Evolutionary conservation across 208 protist species (phyloP).

Genomic region (Trypanosoma congolense): DNA sequence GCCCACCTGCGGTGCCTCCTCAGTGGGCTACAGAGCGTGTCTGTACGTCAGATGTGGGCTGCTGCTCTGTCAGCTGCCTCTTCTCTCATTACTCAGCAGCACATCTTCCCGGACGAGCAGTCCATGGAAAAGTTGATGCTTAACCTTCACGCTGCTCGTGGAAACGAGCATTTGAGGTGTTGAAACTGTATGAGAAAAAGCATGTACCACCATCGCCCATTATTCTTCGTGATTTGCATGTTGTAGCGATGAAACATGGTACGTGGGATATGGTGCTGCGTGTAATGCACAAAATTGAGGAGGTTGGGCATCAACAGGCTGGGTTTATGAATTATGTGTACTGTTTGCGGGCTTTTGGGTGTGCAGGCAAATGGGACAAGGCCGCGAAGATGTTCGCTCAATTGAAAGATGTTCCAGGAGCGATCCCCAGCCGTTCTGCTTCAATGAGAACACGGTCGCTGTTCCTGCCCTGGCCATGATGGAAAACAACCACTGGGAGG

Average conservation of each 20-base stretch:
- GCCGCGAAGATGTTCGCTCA: conserved; percentile 13
- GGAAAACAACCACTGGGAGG: conserved; percentile 36
- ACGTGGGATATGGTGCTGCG: conserved; percentile 54
- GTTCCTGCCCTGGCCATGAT: conserved; percentile 61
- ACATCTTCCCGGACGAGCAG: conserved; percentile 40
- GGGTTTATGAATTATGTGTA: conserved; percentile 79
- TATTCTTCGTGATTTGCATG: conserved; percentile 61
- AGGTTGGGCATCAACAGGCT: conserved; percentile 19
- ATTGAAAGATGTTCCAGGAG: conserved; percentile 13
- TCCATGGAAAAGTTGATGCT: conserved; percentile 48
- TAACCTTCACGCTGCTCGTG: conserved; percentile 64
- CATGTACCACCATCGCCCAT: conserved; percentile 19
- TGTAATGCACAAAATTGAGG: conserved; percentile 33
- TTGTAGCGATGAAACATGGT: conserved; percentile 61
- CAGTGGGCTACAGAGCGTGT: conserved; percentile 64
- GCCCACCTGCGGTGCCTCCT: conserved; percentile 58
- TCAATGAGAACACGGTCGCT: conserved; percentile 65
- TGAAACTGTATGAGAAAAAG: conserved; percentile 22
- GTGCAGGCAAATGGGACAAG: conserved; percentile 32
- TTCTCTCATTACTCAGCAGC: conserved; percentile 25
- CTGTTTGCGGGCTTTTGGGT: conserved; percentile 59
- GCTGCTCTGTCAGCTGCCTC: conserved; percentile 36
- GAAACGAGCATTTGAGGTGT: conserved; percentile 63
- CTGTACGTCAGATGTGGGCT: conserved; percentile 47
- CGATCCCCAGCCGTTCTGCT: conserved; percentile 21